phyloP scores from a whole-genome alignment of 306 rosid genomes.

The Cyclanthera cordifolia region DNA sequence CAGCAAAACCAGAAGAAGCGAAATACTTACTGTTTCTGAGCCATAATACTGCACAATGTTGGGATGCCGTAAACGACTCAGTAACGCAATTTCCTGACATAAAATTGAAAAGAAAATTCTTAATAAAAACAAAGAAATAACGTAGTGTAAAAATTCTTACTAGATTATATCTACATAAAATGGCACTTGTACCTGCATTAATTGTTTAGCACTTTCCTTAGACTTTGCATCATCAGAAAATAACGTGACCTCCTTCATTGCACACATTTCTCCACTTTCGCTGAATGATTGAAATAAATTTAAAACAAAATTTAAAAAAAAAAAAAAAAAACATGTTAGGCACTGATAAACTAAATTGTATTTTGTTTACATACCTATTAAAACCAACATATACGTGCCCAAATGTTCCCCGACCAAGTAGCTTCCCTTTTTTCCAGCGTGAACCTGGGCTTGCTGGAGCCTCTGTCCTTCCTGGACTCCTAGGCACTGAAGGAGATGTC shows the following conservation, averaged over 20 bases:
- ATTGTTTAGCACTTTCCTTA: constrained; percentile 87
- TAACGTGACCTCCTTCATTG: constrained; percentile 97
- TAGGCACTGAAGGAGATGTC: constrained; percentile 92
- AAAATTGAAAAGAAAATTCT: constrained; percentile 9
- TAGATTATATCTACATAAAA: neutral
- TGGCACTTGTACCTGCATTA: constrained; percentile 57
- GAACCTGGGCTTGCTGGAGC: constrained; percentile 76
- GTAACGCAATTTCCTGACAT: constrained; percentile 72
- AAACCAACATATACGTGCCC: constrained; percentile 96
- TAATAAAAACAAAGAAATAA: constrained; percentile 21
- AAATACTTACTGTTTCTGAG: constrained; percentile 58
- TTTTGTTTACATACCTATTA: constrained; percentile 45
- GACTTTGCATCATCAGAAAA: constrained; percentile 98
- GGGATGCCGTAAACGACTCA: constrained; percentile 92
- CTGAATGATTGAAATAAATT: constrained; percentile 30
- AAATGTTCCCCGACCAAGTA: constrained; percentile 90
- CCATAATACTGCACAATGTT: constrained; percentile 96
- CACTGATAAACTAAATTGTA: neutral
- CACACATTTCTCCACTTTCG: constrained; percentile 97
- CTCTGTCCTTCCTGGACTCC: constrained; percentile 97
- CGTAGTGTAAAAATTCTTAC: constrained; percentile 9
- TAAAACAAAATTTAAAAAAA: neutral
- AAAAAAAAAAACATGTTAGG: constrained; percentile 4
- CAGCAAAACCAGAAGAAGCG: too few relatives aligned
- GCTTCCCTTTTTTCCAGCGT: constrained; percentile 95